These are phyloP conservation scores for Pyricularia grisea DNA, from an alignment of 2,329 filamentous ascomycete species.

Conservation along the genomic window DNA sequence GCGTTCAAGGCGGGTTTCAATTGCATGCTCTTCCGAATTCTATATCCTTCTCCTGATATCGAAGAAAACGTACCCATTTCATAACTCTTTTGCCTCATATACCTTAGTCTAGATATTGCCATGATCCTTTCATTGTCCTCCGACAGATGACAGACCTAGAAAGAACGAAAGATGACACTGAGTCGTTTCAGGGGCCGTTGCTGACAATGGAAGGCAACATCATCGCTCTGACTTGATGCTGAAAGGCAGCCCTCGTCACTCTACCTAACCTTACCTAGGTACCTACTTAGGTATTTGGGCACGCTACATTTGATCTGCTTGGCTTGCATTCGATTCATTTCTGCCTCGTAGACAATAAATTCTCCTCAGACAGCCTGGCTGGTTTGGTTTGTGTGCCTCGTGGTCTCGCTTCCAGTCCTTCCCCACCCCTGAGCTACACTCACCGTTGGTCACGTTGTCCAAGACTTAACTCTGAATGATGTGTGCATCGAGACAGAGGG, in stretches of 20 bases:
- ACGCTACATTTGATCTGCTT: neutral
- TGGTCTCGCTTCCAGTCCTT: neutral
- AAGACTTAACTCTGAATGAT: neutral
- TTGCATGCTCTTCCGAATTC: neutral
- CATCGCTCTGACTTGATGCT: neutral
- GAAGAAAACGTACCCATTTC: neutral
- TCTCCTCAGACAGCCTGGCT: neutral
- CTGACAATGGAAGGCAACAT: neutral
- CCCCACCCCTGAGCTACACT: neutral
- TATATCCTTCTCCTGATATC: neutral
- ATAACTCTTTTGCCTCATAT: neutral
- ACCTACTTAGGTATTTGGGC: too few species aligned
- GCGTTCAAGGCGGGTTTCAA: too few species aligned
- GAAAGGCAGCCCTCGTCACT: neutral
- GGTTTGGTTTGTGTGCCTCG: neutral
- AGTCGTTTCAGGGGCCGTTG: neutral
- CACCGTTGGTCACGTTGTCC: neutral
- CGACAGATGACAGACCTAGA: neutral
- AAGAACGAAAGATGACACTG: neutral
- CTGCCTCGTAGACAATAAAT: neutral
- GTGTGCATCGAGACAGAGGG: neutral
- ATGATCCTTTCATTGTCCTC: neutral
- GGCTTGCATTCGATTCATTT: neutral
- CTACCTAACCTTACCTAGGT: neutral
- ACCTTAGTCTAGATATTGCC: neutral